phyloP scores from a whole-genome alignment of 176 grass and related monocot genomes.

The Avena insularis region DNA sequence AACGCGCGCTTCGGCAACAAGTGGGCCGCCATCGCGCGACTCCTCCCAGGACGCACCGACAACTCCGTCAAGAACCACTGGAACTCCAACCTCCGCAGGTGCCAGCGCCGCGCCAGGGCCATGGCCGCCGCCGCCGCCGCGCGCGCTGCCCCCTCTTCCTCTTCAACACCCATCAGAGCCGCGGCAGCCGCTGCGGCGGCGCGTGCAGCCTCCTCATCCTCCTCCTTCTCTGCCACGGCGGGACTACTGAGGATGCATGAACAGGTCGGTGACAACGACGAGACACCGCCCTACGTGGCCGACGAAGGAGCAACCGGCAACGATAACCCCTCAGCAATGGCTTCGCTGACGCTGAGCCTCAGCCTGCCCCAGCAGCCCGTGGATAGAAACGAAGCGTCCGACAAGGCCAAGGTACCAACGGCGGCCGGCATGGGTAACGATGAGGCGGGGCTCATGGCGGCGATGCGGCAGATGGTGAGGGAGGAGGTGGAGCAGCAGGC shows the following conservation, averaged over 20 bases:
- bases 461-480: conserved; percentile 10
- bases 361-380: background rate
- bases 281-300: background rate
- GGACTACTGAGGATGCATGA: background rate
- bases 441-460: background rate
- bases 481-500: conserved; percentile 7
- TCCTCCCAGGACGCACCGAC: conserved; percentile 70
- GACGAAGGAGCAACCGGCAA: background rate
- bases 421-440: background rate
- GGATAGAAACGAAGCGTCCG: background rate
- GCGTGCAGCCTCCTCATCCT: background rate
- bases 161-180: too few relatives aligned
- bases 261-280: background rate
- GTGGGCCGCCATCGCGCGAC: conserved; percentile 77
- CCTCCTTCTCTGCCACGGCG: background rate
- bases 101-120: conserved; percentile 1
- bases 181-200: too few relatives aligned
- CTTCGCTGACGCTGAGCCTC: background rate
- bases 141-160: background rate
- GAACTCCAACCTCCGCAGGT: conserved; percentile 66
- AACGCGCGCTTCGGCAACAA: conserved; percentile 60
- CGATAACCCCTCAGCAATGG: too few relatives aligned
- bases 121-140: background rate
- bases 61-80: conserved; percentile 84
- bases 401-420: background rate